Base-by-base conservation (phyloP, 179 eudicot genomes). In the Camellia oleifera region DNA sequence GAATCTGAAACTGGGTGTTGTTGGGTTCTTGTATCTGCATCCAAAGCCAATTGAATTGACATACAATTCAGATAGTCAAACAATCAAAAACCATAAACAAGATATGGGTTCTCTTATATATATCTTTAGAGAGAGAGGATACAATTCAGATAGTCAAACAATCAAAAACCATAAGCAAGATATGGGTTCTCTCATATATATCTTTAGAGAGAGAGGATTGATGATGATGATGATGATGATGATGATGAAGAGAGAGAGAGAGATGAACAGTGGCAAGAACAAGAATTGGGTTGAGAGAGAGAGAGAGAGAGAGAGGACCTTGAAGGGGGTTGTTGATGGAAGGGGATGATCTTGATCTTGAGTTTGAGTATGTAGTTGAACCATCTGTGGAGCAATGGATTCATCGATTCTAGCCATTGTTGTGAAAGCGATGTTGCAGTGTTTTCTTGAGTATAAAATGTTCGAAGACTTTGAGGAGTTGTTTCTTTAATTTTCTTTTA, bases 11-110 rank as follows among this genome's bases (percentile, higher is more conserved):
- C 75, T 17, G 65, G 45, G 69, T 32, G 32, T 32, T 72, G 32
- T 32, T 72, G 32, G 78, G 48, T 81, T 77, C 77, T 77, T 81
- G 84, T 32, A 14, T 60, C 84, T 81, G 84, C 81, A 71, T 68
- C 26, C 80, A 78, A 9, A 12, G 10, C 66, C 17, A 73, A 54
- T 0, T 46, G 40, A 23, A 54, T 53, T 54, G 63, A 53, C 32
- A 32, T 52, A 18, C 58, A 72, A 70, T 15, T 44, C 71, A 32
- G n/a, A 17, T 54, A 54, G 13, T 54, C 58, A 12, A 54, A 54
- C 23, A n/a, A 44, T 14, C 46, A 10, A 69, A 69, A 46, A 11
- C 42, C 0, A 14, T 53, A 8, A 9, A 14, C 74, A 52, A 17
- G 52, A 66, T 15, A 32, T 69, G 46, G 62, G 68, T 10, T 75